Evolutionary conservation across 306 rosid species (phyloP).

Genomic region (Rosa rugosa): DNA sequence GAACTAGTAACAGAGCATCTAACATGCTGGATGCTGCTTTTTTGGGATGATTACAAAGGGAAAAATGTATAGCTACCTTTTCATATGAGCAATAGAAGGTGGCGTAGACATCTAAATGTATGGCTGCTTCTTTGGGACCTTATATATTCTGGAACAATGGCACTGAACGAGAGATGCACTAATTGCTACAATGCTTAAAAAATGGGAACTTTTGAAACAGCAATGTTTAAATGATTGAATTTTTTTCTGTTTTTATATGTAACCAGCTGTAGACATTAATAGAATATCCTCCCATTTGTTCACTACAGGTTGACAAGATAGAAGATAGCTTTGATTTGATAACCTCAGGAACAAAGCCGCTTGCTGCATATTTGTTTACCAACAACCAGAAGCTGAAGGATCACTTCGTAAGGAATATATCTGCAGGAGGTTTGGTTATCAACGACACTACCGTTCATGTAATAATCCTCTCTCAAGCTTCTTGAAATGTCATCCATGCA

Average conservation of each 20-base stretch:
- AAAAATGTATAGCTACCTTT: not conserved
- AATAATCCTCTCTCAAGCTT: conserved; percentile 28
- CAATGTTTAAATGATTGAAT: not conserved
- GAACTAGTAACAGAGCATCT: not conserved
- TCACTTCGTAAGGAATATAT: conserved; percentile 55
- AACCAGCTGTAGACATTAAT: not conserved
- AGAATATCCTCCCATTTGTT: not conserved
- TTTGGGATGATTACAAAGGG: not conserved
- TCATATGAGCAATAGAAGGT: not conserved
- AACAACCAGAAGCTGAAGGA: conserved; percentile 73
- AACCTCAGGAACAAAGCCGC: conserved; percentile 85
- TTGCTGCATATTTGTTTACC: conserved; percentile 95
- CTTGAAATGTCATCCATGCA: not conserved
- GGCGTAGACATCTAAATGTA: not conserved
- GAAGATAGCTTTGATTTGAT: conserved; percentile 81
- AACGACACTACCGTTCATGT: conserved; percentile 87
- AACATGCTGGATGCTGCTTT: not conserved
- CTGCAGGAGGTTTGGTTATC: conserved; percentile 90
- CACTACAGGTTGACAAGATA: conserved; percentile 70
- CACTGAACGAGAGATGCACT: not conserved
- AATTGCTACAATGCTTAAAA: not conserved
- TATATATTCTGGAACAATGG: not conserved
- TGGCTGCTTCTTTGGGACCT: not conserved
- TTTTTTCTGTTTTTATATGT: conserved; percentile 11
- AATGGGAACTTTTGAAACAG: conserved; percentile 11